Percentiles rank a stretch among this genome's conserved stretches.
These are phyloP conservation scores for Chlorella variabilis DNA, from an alignment of 163 green algal species.

Conservation along the genomic window DNA sequence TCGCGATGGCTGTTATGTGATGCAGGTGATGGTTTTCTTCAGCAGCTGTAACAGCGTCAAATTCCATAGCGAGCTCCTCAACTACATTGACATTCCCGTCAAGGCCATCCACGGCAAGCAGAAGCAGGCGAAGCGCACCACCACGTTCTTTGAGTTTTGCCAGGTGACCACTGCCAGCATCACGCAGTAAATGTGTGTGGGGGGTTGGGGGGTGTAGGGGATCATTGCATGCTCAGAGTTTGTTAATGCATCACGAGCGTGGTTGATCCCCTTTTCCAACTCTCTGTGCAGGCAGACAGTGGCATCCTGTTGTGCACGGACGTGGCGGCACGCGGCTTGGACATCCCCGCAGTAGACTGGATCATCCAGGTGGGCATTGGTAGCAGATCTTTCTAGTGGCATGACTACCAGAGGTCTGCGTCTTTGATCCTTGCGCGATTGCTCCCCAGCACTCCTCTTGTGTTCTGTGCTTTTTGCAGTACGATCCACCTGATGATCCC, in stretches of 20 bases:
- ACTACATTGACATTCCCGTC: slow-evolving; percentile 98
- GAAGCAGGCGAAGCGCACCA: slow-evolving; percentile 97
- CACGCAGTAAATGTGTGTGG: too few species aligned
- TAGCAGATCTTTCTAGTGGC: too few species aligned
- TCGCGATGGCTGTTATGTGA: background rate
- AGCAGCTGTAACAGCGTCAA: slow-evolving; percentile 92
- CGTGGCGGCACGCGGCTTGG: slow-evolving; percentile 91
- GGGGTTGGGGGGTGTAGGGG: too few species aligned
- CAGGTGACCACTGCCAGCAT: slow-evolving; percentile 45
- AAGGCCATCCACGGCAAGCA: slow-evolving; percentile 98
- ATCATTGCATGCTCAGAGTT: too few species aligned
- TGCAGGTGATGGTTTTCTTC: slow-evolving; percentile 98
- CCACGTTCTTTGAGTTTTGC: slow-evolving; percentile 98
- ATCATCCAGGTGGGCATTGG: slow-evolving; percentile 80
- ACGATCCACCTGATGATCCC: slow-evolving; percentile 96
- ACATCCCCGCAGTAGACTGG: slow-evolving; percentile 97
- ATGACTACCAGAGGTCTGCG: too few species aligned
- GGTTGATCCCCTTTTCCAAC: background rate
- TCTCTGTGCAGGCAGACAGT: slow-evolving; percentile 65
- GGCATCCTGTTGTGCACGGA: slow-evolving; percentile 97
- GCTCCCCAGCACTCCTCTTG: too few species aligned
- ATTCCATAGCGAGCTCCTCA: slow-evolving; percentile 97
- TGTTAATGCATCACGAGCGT: background rate
- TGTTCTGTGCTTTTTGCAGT: slow-evolving; percentile 64
- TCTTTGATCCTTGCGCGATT: too few species aligned